A percentile compares a stretch with the other conserved stretches of the same genome.
Conservation (phyloP, 192 early-diverging fungal genomes). For the Entophlyctis luteolus region DNA sequence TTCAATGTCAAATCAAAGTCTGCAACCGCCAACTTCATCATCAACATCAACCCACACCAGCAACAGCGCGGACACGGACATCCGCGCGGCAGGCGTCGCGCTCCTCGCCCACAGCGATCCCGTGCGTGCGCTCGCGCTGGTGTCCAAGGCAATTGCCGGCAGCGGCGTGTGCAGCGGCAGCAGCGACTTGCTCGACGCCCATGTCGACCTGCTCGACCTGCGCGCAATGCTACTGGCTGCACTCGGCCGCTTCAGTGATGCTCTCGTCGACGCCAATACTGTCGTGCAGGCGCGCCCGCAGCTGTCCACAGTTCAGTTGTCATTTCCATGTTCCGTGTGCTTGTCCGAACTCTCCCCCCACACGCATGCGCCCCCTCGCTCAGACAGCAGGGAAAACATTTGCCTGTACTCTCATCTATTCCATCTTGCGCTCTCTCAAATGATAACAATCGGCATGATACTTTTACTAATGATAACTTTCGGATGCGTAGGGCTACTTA, state of each 20-base stretch:
- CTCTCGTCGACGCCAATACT: constrained; percentile 4
- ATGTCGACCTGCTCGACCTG: constrained; percentile 6
- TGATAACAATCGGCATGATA: background rate
- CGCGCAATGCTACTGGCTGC: background rate
- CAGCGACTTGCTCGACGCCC: background rate
- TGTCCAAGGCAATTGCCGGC: background rate
- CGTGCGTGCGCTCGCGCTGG: background rate
- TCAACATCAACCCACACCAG: no score
- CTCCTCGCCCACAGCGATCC: constrained; percentile 2
- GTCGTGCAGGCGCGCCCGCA: background rate
- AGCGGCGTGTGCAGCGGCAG: background rate
- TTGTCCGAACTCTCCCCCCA: background rate
- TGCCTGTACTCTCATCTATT: background rate
- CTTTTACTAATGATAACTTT: background rate
- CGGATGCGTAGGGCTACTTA: constrained; percentile 6
- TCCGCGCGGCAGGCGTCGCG: no score
- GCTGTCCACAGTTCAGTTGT: background rate
- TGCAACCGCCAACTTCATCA: no score
- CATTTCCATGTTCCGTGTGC: background rate
- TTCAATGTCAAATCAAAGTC: no score
- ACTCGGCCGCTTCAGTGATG: constrained; percentile 1
- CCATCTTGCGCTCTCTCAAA: background rate
- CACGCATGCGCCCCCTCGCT: no score
- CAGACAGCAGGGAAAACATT: no score
- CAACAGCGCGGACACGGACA: no score